Conservation (phyloP, 192 early-diverging fungal species). For the Jimgerdemannia flammicorona region DNA sequence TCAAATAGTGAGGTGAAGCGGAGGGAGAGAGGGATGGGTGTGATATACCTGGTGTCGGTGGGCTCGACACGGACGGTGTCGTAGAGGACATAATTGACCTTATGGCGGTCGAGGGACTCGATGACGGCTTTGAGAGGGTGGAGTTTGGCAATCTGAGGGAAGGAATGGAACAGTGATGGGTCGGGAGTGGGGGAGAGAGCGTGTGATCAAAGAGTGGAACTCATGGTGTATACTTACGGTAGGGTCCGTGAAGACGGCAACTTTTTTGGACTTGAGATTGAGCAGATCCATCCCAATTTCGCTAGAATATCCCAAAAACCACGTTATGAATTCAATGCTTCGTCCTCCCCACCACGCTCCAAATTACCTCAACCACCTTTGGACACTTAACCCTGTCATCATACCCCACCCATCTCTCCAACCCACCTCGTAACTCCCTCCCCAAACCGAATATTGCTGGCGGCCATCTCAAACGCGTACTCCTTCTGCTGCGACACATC, state of each 20-base stretch:
- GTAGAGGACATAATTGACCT: slow-evolving; percentile 70
- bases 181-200: background rate
- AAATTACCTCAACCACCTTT: too few relatives aligned
- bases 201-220: background rate
- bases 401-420: background rate
- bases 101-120: slow-evolving; percentile 66
- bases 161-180: background rate
- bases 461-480: slow-evolving; percentile 86
- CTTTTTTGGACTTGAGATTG: slow-evolving; percentile 78
- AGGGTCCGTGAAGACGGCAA: slow-evolving; percentile 80
- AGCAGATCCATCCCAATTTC: slow-evolving; percentile 84
- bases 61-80: slow-evolving; percentile 81
- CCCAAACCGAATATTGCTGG: slow-evolving; percentile 85
- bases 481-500: slow-evolving; percentile 37
- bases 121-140: slow-evolving; percentile 71
- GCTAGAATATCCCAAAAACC: slow-evolving; percentile 10
- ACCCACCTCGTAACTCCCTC: slow-evolving; percentile 64
- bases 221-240: slow-evolving; percentile 41
- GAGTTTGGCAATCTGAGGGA: slow-evolving; percentile 60
- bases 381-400: too few relatives aligned
- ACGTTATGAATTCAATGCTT: background rate
- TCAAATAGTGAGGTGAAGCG: background rate
- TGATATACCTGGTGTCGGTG: slow-evolving; percentile 55
- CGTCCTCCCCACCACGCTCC: too few relatives aligned
- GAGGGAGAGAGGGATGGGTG: background rate